Percentiles rank a stretch among this genome's conserved stretches.
Conservation (phyloP, 2,329 filamentous ascomycete species). For the Cucurbitaria berberidis region DNA sequence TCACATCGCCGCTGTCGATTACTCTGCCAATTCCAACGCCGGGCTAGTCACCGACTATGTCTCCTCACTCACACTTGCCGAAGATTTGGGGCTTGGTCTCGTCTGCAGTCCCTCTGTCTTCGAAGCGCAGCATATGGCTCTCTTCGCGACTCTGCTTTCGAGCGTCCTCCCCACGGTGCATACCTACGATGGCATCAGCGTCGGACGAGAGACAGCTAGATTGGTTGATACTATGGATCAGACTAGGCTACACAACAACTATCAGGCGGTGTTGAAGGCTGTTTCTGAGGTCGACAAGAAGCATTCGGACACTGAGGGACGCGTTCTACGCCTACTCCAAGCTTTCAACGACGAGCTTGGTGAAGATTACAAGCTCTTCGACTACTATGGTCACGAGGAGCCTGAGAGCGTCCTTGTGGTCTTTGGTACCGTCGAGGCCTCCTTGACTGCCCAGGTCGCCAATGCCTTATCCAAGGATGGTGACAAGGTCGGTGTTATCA, state of each 20-base stretch:
- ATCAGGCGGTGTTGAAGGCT: constrained; percentile 69
- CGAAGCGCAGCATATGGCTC: constrained; percentile 92
- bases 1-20: constrained; percentile 91
- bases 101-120: constrained; percentile 85
- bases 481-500: constrained; percentile 82
- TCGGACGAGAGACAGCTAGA: constrained; percentile 80
- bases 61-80: constrained; percentile 77
- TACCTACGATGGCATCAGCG: constrained; percentile 84
- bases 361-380: constrained; percentile 90
- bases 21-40: constrained; percentile 66
- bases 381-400: constrained; percentile 84
- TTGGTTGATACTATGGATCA: constrained; percentile 83
- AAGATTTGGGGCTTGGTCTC: constrained; percentile 87
- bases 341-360: constrained; percentile 90
- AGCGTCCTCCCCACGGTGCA: constrained; percentile 82
- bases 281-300: constrained; percentile 70
- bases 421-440: constrained; percentile 90
- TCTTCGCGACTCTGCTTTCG: constrained; percentile 84
- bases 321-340: constrained; percentile 71
- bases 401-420: constrained; percentile 86
- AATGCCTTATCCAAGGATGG: constrained; percentile 73
- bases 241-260: constrained; percentile 70
- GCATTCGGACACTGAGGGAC: constrained; percentile 72
- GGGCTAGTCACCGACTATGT: constrained; percentile 89
- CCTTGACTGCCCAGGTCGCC: constrained; percentile 82